These are phyloP conservation scores for Xylogone sp. DNA, from an alignment of 2,329 filamentous ascomycete species.

Conservation along the genomic window DNA sequence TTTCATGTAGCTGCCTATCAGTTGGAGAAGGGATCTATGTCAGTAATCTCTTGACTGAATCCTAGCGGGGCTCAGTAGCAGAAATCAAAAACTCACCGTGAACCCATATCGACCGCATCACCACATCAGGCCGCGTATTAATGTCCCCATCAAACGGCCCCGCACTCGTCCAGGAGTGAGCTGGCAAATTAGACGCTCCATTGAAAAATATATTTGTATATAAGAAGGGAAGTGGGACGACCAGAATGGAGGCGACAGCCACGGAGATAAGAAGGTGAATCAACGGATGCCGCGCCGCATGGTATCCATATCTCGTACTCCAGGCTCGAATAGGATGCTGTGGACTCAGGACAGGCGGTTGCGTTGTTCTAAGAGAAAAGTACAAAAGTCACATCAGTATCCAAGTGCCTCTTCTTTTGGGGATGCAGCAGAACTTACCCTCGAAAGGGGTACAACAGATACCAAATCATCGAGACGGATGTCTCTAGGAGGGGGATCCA, in stretches of 20 bases:
- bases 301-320: slow-evolving; percentile 67
- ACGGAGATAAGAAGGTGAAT: slow-evolving; percentile 72
- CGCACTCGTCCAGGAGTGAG: slow-evolving; percentile 78
- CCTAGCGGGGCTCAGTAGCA: not conserved
- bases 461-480: slow-evolving; percentile 61
- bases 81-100: slow-evolving; percentile 45
- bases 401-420: not conserved
- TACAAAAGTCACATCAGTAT: slow-evolving; percentile 10
- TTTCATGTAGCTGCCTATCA: slow-evolving; percentile 62
- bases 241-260: slow-evolving; percentile 63
- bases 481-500: not conserved
- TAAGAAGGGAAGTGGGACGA: slow-evolving; percentile 73
- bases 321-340: slow-evolving; percentile 61
- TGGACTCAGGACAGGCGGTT: slow-evolving; percentile 62
- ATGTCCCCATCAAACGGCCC: slow-evolving; percentile 54
- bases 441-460: slow-evolving; percentile 71
- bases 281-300: slow-evolving; percentile 70
- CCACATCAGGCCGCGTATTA: slow-evolving; percentile 60
- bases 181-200: slow-evolving; percentile 67
- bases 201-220: slow-evolving; percentile 69
- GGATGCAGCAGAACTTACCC: slow-evolving; percentile 50
- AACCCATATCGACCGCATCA: slow-evolving; percentile 79
- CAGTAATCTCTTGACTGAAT: not conserved
- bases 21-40: not conserved
- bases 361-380: slow-evolving; percentile 56